Percentiles rank a stretch among this genome's conserved stretches.
phyloP scores from a whole-genome alignment of 1,284 basidiomycete species.

The Peniophora sp. region DNA sequence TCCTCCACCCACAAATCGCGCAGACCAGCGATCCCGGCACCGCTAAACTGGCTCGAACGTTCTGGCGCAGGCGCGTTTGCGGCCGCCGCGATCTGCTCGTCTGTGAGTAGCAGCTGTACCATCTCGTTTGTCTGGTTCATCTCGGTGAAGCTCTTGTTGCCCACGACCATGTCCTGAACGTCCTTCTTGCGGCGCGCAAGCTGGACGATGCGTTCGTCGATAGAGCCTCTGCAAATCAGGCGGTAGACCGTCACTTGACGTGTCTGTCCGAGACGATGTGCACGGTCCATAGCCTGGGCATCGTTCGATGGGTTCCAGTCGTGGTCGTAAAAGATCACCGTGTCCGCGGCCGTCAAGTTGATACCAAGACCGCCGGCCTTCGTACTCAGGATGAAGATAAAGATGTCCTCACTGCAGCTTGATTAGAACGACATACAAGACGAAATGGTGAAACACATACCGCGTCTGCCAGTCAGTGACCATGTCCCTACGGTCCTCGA shows the following conservation, averaged over 20 bases:
- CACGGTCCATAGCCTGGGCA: conserved; percentile 99
- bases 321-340: conserved; percentile 97
- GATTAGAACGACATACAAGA: conserved; percentile 2
- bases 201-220: conserved; percentile 97
- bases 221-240: conserved; percentile 93
- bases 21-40: conserved; percentile 29
- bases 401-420: conserved; percentile 76
- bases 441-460: conserved; percentile 34
- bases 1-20: conserved; percentile 78
- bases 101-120: conserved; percentile 90
- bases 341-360: conserved; percentile 96
- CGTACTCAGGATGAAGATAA: conserved; percentile 93
- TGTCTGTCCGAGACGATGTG: conserved; percentile 97
- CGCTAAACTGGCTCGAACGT: conserved; percentile 20
- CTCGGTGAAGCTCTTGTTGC: conserved; percentile 90
- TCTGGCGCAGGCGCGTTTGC: conserved; percentile 32
- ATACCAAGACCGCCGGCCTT: conserved; percentile 97
- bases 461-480: conserved; percentile 99
- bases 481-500: conserved; percentile 98
- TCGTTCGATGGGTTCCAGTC: conserved; percentile 99
- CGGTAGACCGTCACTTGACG: conserved; percentile 99
- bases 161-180: conserved; percentile 98
- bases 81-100: conserved; percentile 74
- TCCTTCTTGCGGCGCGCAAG: conserved; percentile 94
- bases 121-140: conserved; percentile 96